Evolutionary conservation across 371 early-diverging fungal genomes (phyloP).

Genomic region (Mortierella sp.): DNA sequence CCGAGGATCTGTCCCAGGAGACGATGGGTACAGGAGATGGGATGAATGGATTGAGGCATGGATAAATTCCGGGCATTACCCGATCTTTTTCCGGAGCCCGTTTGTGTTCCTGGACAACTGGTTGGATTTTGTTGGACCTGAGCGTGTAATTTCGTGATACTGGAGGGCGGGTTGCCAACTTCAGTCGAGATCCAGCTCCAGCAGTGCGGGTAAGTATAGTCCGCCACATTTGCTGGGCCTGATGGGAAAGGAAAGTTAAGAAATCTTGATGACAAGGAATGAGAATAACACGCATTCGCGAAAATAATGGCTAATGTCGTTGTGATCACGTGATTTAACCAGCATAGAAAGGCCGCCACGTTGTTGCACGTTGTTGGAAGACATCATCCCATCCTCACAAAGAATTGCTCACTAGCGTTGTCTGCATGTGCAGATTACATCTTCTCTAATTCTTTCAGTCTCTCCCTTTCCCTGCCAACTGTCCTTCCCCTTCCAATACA

Average conservation of each 20-base stretch:
- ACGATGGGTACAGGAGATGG: not conserved
- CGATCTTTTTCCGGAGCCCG: conserved; percentile 43
- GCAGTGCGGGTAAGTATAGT: conserved; percentile 20
- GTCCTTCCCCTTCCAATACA: not conserved
- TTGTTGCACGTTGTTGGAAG: too few relatives aligned
- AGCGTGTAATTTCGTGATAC: conserved; percentile 29
- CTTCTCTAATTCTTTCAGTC: too few relatives aligned
- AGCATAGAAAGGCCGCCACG: too few relatives aligned
- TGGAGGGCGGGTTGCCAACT: not conserved
- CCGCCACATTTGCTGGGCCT: conserved; percentile 33
- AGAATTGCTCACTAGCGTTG: too few relatives aligned
- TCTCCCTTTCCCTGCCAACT: too few relatives aligned
- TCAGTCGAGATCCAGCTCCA: not conserved
- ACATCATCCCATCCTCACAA: too few relatives aligned
- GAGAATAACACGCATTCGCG: not conserved
- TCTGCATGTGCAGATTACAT: too few relatives aligned
- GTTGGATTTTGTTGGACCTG: conserved; percentile 40
- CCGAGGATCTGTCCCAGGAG: not conserved
- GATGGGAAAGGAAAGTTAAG: not conserved
- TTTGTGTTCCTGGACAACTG: conserved; percentile 30
- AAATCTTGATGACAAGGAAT: not conserved
- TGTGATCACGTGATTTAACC: too few relatives aligned
- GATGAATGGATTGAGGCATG: not conserved
- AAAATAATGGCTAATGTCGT: too few relatives aligned
- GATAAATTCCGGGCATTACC: conserved; percentile 20